Base-by-base conservation (phyloP, 2,329 filamentous ascomycete species). In the Phoma sp. region DNA sequence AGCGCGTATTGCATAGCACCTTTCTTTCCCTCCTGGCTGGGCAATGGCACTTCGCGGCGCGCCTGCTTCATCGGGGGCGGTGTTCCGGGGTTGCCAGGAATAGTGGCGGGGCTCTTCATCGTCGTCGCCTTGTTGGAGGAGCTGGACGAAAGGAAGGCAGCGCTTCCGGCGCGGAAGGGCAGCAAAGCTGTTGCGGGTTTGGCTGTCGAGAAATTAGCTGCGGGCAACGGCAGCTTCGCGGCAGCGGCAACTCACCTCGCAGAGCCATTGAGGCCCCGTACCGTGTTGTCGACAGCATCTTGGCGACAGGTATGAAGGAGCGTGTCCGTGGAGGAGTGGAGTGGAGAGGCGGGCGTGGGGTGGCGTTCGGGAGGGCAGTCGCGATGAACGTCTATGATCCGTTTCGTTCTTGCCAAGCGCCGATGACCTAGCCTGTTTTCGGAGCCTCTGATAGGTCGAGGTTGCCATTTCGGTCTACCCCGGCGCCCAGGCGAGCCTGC, bases 1-100 rank as follows among this genome's bases (percentile, higher is more conserved):
- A 96, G 82, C 61, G 90, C 90, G 76, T 92, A 93, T 86, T 96
- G 89, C 69, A 93, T 81, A 55, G 86, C 85, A 67, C 89, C 87
- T 82, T 93, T 91, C 77, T 88, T 90, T 62, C 82, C 82, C 77
- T 91, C 88, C 79, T 96, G 87, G 75, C 89, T 93, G 61, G 89
- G 80, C 56, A 95, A 81, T 60, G 86, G 87, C 52, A 95, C 89
- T 78, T 93, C 89, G 56, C 69, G 70, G 73, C 83, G 84, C 67
- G 86, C 85, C 66, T 80, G 79, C 69, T 82, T 83, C 78, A 82
- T 78, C 35, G 80, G 78, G 33, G 76, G 77, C 52, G 79, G 78
- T 64, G 77, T 79, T 72, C 77, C 80, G 71, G 78, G 82, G 73
- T 71, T 86, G 65, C 78, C 83, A 73, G 73, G 73, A 37, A 84